These are phyloP conservation scores for Pythium rishiriense DNA, from an alignment of 352 stramenopile species.

Conservation along the genomic window DNA sequence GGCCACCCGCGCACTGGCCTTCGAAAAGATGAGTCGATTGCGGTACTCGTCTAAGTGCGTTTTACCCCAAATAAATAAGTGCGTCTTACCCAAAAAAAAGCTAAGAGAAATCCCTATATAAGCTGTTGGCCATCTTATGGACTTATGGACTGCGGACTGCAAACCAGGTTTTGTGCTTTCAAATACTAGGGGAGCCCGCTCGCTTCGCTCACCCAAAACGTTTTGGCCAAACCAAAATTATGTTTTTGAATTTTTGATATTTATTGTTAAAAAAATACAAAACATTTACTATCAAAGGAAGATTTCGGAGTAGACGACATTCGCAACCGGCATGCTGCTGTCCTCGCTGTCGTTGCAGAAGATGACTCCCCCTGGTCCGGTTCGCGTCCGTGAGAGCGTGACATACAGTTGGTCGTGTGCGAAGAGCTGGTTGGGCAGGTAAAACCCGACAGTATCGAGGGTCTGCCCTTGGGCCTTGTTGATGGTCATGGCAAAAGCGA, in stretches of 20 bases:
- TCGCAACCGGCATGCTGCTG: background rate
- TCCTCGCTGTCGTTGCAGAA: background rate
- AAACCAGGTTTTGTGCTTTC: too few relatives aligned
- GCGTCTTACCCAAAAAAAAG: too few relatives aligned
- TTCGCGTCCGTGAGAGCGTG: constrained; percentile 2
- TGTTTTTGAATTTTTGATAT: background rate
- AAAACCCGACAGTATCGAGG: constrained; percentile 21
- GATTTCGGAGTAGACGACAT: constrained; percentile 3
- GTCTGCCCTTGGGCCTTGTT: constrained; percentile 32
- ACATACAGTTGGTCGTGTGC: constrained; percentile 4
- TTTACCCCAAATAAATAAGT: background rate
- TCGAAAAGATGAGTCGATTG: constrained; percentile 18
- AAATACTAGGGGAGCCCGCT: constrained; percentile 1
- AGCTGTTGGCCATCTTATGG: too few relatives aligned
- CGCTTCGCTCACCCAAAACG: background rate
- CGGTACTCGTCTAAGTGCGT: constrained; percentile 9
- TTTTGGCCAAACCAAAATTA: background rate
- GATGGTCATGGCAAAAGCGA: constrained; percentile 32
- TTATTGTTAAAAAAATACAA: background rate
- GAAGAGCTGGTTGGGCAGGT: constrained; percentile 14
- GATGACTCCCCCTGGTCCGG: background rate
- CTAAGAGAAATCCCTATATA: too few relatives aligned
- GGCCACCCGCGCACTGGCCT: constrained; percentile 10
- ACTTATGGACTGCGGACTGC: too few relatives aligned
- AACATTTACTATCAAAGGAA: too few relatives aligned